Conservation (phyloP, 192 early-diverging fungal species). For the Tieghemiomyces parasiticus region DNA sequence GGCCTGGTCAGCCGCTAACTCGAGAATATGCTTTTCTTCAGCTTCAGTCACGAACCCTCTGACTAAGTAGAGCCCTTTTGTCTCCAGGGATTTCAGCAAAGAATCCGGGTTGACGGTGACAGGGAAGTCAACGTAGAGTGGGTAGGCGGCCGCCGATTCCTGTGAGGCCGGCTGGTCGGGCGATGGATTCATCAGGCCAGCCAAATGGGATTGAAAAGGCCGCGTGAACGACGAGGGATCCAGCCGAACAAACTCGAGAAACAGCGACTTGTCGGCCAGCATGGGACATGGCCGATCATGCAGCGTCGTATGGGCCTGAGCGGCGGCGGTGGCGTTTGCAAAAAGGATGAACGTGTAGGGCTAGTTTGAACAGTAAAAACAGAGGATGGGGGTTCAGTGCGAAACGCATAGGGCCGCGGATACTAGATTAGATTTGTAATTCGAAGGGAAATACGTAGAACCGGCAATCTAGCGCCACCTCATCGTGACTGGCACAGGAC, state of each 20-base stretch:
- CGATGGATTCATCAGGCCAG: not conserved
- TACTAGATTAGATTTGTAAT: not conserved
- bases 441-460: not conserved
- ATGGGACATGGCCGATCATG: slow-evolving; percentile 15
- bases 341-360: slow-evolving; percentile 31
- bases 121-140: slow-evolving; percentile 5
- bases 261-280: slow-evolving; percentile 17
- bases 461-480: no score
- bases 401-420: not conserved
- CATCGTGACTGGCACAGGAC: not conserved
- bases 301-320: slow-evolving; percentile 12
- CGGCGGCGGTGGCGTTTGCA: slow-evolving; percentile 15
- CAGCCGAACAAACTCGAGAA: slow-evolving; percentile 22
- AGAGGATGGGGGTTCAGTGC: not conserved
- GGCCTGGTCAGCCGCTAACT: not conserved
- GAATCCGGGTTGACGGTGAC: slow-evolving; percentile 6
- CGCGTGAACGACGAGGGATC: not conserved
- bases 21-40: slow-evolving; percentile 22
- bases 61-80: slow-evolving; percentile 16
- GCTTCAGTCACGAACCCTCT: slow-evolving; percentile 23
- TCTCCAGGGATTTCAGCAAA: slow-evolving; percentile 10
- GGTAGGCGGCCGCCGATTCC: not conserved
- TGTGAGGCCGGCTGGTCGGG: not conserved
- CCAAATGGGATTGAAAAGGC: not conserved
- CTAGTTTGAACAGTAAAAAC: slow-evolving; percentile 3